Percentiles rank a stretch among this genome's conserved stretches.
Evolutionary conservation across 179 eudicot genomes (phyloP).

Genomic region (Carnegiea gigantea): DNA sequence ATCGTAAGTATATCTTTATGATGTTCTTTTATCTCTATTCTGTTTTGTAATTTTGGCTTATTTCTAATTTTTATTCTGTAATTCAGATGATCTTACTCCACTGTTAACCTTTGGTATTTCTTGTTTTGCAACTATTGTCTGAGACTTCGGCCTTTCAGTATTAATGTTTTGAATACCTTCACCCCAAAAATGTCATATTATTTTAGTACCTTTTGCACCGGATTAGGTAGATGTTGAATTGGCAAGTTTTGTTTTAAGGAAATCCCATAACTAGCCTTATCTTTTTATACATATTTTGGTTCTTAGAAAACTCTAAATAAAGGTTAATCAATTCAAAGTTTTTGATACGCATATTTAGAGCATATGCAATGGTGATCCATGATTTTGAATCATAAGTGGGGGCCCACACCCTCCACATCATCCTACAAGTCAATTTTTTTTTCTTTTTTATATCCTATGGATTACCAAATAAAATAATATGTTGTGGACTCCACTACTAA

Average conservation of each 20-base stretch:
- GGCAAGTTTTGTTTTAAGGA: not conserved
- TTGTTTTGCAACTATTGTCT: too few species aligned
- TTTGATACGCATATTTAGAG: not conserved
- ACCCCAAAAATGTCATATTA: not conserved
- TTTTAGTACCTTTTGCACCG: not conserved
- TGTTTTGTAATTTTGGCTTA: not conserved
- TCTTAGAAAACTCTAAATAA: too few species aligned
- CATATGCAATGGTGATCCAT: too few species aligned
- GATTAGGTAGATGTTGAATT: not conserved
- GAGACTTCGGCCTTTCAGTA: too few species aligned
- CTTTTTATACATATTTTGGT: not conserved
- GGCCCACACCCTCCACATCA: too few species aligned
- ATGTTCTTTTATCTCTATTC: conserved; percentile 1
- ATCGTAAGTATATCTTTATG: conserved; percentile 56
- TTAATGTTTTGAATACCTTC: not conserved
- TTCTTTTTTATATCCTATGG: too few species aligned
- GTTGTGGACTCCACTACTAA: too few species aligned
- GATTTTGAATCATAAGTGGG: too few species aligned
- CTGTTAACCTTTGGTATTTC: not conserved
- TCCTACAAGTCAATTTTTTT: too few species aligned
- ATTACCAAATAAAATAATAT: too few species aligned
- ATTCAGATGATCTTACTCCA: too few species aligned
- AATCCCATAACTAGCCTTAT: not conserved
- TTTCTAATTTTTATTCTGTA: not conserved
- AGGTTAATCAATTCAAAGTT: not conserved